Evolutionary conservation across 2,329 filamentous ascomycete genomes (phyloP).

Genomic region (Aspergillus phoenicis): DNA sequence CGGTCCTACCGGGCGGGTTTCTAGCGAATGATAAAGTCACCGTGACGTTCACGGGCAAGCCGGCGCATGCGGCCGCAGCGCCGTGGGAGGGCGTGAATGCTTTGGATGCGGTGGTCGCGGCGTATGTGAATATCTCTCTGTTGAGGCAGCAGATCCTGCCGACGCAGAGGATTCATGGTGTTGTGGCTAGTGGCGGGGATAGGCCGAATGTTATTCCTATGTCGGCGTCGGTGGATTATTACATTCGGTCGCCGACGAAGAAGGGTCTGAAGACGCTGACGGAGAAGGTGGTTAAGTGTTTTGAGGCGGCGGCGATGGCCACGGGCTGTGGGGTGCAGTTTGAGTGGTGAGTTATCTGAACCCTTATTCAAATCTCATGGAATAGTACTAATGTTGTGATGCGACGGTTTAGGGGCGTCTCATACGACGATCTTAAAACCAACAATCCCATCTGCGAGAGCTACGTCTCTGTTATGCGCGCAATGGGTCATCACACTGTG

Average conservation of each 20-base stretch:
- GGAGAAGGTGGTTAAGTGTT: constrained; percentile 32
- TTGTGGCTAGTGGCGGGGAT: constrained; percentile 56
- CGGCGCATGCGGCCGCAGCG: constrained; percentile 57
- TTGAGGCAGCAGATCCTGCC: constrained; percentile 59
- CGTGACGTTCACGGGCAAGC: constrained; percentile 52
- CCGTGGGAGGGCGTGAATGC: constrained; percentile 63
- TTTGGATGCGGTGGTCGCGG: constrained; percentile 57
- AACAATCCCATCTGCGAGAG: constrained; percentile 35
- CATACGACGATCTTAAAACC: constrained; percentile 33
- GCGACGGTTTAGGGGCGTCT: constrained; percentile 26
- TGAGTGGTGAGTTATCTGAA: constrained; percentile 24
- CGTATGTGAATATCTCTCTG: constrained; percentile 48
- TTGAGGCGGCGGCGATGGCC: constrained; percentile 35
- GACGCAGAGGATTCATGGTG: constrained; percentile 53
- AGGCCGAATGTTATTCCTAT: constrained; percentile 61
- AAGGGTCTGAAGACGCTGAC: constrained; percentile 39
- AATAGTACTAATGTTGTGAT: too few species aligned
- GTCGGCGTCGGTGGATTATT: constrained; percentile 48
- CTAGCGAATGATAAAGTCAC: constrained; percentile 35
- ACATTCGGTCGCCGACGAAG: constrained; percentile 46
- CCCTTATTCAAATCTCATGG: too few species aligned
- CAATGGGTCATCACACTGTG: constrained; percentile 30
- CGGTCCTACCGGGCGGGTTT: constrained; percentile 28
- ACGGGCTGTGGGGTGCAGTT: constrained; percentile 36
- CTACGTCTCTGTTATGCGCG: constrained; percentile 33